Percentiles rank a stretch among this genome's conserved stretches.
phyloP scores from a whole-genome alignment of 164 flowering plant species.

The Dillenia suffruticosa region DNA sequence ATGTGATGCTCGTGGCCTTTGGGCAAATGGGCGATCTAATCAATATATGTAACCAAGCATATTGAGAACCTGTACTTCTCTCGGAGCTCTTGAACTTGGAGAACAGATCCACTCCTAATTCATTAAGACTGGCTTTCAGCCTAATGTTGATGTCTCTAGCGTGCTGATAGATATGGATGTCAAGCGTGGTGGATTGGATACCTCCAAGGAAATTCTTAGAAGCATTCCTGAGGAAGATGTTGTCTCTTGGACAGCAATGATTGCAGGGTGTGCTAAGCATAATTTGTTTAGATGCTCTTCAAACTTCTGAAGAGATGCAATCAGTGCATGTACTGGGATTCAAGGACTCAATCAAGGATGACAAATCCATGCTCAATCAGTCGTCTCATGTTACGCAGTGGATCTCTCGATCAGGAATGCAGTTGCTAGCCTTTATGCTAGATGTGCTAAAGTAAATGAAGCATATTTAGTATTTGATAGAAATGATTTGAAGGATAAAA shows the following conservation, averaged over 20 bases:
- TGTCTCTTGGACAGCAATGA: slow-evolving; percentile 29
- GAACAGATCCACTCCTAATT: slow-evolving; percentile 27
- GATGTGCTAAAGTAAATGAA: too few species aligned
- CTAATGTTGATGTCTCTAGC: slow-evolving; percentile 26
- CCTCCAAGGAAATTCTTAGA: slow-evolving; percentile 22
- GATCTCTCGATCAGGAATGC: too few species aligned
- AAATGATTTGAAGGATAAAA: too few species aligned
- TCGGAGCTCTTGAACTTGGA: slow-evolving; percentile 30
- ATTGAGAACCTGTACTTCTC: slow-evolving; percentile 24
- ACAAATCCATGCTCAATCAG: slow-evolving; percentile 16
- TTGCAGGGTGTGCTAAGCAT: slow-evolving; percentile 31
- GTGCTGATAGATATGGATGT: slow-evolving; percentile 35
- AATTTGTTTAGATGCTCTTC: slow-evolving; percentile 23
- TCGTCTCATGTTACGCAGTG: too few species aligned
- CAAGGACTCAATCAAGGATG: slow-evolving; percentile 26
- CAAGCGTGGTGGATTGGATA: slow-evolving; percentile 20
- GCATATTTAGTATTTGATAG: too few species aligned
- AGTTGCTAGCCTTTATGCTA: too few species aligned
- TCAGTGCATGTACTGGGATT: slow-evolving; percentile 30
- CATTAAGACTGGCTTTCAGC: slow-evolving; percentile 24
- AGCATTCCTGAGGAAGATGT: slow-evolving; percentile 20
- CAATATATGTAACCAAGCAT: slow-evolving; percentile 31
- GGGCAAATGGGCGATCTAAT: slow-evolving; percentile 9
- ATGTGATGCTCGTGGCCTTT: too few species aligned
- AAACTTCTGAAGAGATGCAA: slow-evolving; percentile 18